A percentile compares a stretch with the other conserved stretches of the same genome.
Conservation (phyloP, 805 yeast genomes). For the Debaryomyces castellii region DNA sequence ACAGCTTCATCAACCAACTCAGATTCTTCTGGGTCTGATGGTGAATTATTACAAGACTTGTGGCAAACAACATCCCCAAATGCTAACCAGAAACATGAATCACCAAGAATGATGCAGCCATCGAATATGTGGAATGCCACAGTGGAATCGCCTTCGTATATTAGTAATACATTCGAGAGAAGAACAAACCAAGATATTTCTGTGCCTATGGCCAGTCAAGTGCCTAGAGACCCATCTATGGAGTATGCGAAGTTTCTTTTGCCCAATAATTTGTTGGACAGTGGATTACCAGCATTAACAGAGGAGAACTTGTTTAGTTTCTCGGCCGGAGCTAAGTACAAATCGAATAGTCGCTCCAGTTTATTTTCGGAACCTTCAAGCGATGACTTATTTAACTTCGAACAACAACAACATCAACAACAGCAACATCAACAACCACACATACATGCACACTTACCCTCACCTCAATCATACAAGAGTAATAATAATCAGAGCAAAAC, state of each 20-base stretch:
- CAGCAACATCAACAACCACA: constrained; percentile 10
- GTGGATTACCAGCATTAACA: constrained; percentile 26
- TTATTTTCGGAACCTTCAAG: constrained; percentile 10
- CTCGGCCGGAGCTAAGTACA: neutral
- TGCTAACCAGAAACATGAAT: neutral
- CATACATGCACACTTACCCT: neutral
- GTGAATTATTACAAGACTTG: constrained; percentile 17
- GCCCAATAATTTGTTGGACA: constrained; percentile 19
- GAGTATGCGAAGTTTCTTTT: constrained; percentile 20
- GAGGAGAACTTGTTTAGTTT: constrained; percentile 33
- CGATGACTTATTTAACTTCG: constrained; percentile 16
- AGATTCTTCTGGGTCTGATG: constrained; percentile 11
- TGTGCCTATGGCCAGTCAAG: neutral
- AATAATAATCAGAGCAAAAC: neutral
- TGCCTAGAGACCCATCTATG: constrained; percentile 6
- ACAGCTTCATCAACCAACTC: constrained; percentile 10
- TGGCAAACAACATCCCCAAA: constrained; percentile 14
- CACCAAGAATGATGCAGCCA: constrained; percentile 6
- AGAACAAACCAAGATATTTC: neutral
- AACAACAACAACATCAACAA: constrained; percentile 11
- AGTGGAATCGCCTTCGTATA: neutral
- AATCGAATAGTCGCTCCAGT: constrained; percentile 3
- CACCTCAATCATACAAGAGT: neutral
- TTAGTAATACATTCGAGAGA: neutral
- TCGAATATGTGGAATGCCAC: constrained; percentile 9